These are phyloP conservation scores for Dictyostelium citrinum DNA, from an alignment of 78 protist genomes.

Conservation along the genomic window DNA sequence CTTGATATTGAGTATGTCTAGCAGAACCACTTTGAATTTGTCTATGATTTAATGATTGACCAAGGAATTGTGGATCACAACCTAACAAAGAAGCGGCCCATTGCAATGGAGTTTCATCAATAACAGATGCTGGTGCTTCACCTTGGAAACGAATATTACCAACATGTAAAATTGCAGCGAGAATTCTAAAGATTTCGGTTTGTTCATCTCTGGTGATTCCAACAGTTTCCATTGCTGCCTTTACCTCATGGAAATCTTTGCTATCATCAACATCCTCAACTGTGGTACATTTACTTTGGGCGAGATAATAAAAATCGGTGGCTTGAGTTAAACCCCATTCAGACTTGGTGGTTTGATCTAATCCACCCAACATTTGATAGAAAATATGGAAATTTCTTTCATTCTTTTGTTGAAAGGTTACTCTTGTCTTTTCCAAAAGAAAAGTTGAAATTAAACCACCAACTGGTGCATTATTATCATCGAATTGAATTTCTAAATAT, in stretches of 20 bases:
- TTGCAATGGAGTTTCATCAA: conserved; percentile 57
- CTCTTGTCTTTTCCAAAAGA: conserved; percentile 88
- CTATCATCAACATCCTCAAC: conserved; percentile 76
- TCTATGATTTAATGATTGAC: conserved; percentile 79
- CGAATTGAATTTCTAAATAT: conserved; percentile 86
- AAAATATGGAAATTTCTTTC: conserved; percentile 95
- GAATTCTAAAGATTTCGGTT: conserved; percentile 68
- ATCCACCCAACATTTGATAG: conserved; percentile 88
- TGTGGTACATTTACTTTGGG: conserved; percentile 70
- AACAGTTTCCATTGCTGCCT: conserved; percentile 60
- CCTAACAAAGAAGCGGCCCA: conserved; percentile 70
- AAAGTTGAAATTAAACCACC: conserved; percentile 80
- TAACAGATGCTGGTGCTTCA: conserved; percentile 64
- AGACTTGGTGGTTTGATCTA: conserved; percentile 7
- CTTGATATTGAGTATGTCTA: conserved; percentile 74
- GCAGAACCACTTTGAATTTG: conserved; percentile 71
- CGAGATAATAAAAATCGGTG: conserved; percentile 60
- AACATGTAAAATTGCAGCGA: conserved; percentile 87
- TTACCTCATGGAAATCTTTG: conserved; percentile 61
- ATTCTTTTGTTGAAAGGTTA: conserved; percentile 83
- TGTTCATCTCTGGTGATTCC: conserved; percentile 69
- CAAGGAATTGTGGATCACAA: conserved; percentile 54
- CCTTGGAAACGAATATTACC: conserved; percentile 82
- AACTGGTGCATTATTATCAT: conserved; percentile 70
- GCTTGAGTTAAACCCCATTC: conserved; percentile 71